Evolutionary conservation across 2,329 filamentous ascomycete species (phyloP).

Genomic region (Graphilbum sp.): DNA sequence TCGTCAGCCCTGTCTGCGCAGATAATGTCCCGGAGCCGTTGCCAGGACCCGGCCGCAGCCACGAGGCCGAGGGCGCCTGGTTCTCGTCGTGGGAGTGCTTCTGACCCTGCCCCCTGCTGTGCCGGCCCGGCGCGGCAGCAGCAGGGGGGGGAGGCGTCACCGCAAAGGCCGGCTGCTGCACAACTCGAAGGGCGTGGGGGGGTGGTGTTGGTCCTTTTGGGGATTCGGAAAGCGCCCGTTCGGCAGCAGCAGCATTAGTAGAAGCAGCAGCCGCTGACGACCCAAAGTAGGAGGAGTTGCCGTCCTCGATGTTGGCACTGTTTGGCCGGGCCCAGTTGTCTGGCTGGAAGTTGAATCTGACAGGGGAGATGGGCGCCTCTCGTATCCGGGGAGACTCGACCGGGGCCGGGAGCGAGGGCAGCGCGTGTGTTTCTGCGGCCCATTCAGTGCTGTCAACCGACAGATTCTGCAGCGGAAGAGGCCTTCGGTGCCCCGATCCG

Average conservation of each 20-base stretch:
- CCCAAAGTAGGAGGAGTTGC: conserved; percentile 6
- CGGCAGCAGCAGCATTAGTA: conserved; percentile 4
- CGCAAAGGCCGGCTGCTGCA: background rate
- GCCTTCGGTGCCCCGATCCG: conserved; percentile 17
- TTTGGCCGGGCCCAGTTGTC: conserved; percentile 36
- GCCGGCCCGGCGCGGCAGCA: background rate
- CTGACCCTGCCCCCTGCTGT: background rate
- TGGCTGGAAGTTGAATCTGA: conserved; percentile 35
- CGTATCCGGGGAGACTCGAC: conserved; percentile 27
- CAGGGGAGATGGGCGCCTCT: conserved; percentile 37
- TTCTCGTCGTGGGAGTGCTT: background rate
- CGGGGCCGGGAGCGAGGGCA: conserved; percentile 12
- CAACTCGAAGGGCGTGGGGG: conserved; percentile 16
- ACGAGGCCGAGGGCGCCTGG: background rate
- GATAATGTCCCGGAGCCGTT: too few species aligned
- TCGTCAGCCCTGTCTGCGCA: too few species aligned
- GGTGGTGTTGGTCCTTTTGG: conserved; percentile 21
- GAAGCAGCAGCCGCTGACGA: too few species aligned
- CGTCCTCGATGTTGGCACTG: conserved; percentile 32
- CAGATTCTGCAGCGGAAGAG: conserved; percentile 18
- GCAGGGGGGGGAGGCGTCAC: background rate
- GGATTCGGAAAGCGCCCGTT: conserved; percentile 17
- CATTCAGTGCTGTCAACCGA: conserved; percentile 7
- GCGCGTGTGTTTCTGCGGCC: background rate
- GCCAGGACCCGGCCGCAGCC: too few species aligned